These are phyloP conservation scores for Extremus antarcticus DNA, from an alignment of 495 filamentous ascomycete species.

Conservation along the genomic window DNA sequence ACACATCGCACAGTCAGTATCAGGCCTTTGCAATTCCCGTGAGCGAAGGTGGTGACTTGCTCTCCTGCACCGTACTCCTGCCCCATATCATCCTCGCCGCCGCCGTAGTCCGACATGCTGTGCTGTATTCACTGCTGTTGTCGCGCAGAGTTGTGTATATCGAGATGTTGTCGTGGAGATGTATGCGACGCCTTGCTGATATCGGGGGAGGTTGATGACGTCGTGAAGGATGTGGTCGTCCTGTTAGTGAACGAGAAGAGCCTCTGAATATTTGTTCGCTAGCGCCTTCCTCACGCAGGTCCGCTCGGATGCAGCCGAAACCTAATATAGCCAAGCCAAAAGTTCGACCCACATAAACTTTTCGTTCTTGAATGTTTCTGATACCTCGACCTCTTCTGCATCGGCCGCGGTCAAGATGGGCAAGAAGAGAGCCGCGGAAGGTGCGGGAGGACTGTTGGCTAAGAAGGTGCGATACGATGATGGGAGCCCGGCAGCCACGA, in stretches of 20 bases:
- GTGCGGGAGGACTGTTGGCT: neutral
- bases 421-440: neutral
- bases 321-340: neutral
- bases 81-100: conserved; percentile 52
- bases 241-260: too few species aligned
- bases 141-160: too few species aligned
- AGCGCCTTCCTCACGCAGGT: neutral
- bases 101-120: conserved; percentile 91
- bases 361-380: too few species aligned
- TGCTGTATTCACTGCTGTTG: too few species aligned
- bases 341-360: neutral
- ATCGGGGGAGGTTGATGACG: too few species aligned
- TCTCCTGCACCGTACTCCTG: conserved; percentile 31
- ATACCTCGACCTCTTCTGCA: neutral
- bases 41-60: conserved; percentile 11
- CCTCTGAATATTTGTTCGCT: neutral
- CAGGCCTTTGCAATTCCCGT: neutral
- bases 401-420: neutral
- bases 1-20: conserved; percentile 7
- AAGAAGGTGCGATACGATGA: neutral
- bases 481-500: neutral
- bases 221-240: too few species aligned
- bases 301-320: neutral
- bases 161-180: too few species aligned
- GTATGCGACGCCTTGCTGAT: too few species aligned